Conservation (phyloP, 1,139 yeast genomes). For the Lodderomyces beijingensis region DNA sequence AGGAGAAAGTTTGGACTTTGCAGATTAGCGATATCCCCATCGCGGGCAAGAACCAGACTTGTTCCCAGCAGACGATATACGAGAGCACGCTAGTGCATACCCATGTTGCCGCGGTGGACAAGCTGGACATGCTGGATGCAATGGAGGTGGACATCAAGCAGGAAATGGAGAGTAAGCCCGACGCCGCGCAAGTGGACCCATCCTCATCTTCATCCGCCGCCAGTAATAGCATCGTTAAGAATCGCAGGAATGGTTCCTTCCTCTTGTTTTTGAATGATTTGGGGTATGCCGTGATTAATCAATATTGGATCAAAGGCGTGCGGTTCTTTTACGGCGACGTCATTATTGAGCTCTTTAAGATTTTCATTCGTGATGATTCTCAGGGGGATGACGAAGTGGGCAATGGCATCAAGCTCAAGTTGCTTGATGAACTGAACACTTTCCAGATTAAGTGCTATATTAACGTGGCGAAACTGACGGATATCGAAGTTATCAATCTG, state of each 20-base stretch:
- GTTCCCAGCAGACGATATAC: constrained; percentile 62
- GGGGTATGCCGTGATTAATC: constrained; percentile 66
- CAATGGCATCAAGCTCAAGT: constrained; percentile 28
- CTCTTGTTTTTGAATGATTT: constrained; percentile 54
- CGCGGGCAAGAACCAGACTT: constrained; percentile 69
- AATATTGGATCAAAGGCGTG: constrained; percentile 64
- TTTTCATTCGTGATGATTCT: constrained; percentile 40
- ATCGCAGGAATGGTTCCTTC: constrained; percentile 31
- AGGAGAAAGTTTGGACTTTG: constrained; percentile 53
- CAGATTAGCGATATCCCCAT: constrained; percentile 80
- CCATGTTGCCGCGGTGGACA: constrained; percentile 18
- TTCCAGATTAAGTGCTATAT: constrained; percentile 65
- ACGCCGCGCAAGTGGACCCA: neutral
- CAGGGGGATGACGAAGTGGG: constrained; percentile 14
- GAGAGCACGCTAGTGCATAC: constrained; percentile 59
- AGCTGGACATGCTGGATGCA: constrained; percentile 33
- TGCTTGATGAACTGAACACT: constrained; percentile 52
- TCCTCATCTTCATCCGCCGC: constrained; percentile 2
- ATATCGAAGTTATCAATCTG: constrained; percentile 63
- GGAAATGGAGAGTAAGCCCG: constrained; percentile 3
- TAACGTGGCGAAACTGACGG: constrained; percentile 69
- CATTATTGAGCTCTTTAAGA: constrained; percentile 55
- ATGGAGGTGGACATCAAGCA: constrained; percentile 6
- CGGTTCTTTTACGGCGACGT: constrained; percentile 63
- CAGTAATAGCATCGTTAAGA: constrained; percentile 1